Base-by-base conservation (phyloP, 257 asterid genomes). In the Leptodermis oblonga region DNA sequence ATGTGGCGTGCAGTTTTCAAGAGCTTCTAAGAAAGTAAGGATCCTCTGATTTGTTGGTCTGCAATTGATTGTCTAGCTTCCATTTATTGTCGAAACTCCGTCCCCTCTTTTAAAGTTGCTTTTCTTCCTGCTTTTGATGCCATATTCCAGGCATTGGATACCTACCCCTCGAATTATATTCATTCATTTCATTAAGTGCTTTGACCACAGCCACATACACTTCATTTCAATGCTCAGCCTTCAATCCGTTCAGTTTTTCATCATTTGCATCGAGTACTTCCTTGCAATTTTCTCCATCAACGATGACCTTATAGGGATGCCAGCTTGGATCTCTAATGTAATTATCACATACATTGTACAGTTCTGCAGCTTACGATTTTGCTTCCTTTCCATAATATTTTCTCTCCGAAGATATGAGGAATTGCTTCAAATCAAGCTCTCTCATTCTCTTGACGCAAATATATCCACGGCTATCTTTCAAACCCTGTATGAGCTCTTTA, bases 261-360 rank as follows among this genome's bases (percentile, higher is more conserved):
- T n/a, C n/a, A n/a, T 55, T 48, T 31, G 65, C 77, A 49, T 73
- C 71, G 55, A 65, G 43, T 43, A 65, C 14, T 66, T 73, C 77
- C 77, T 86, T 73, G 4, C 62, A 73, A 17, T 75, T 65, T 45
- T 55, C 92, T 68, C 85, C 96, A 55, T 33, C 78, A 74, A 18
- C 62, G 75, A 86, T 77, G 68, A 86, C 43, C 77, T 84, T 87
- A 65, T 78, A 87, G 8, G 96, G 96, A 77, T 87, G 86, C 96
- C 96, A 89, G 72, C 59, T 79, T 72, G 95, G 81, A 82, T 90
- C 95, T 78, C 90, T 77, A 55, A 86, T 84, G 77, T 77, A 12
- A 67, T 80, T 87, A 18, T 90, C 92, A 92, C 95, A 90, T 67
- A 75, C 37, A 59, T 95, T 87, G 67, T 80, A 77, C 14, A 73